These are phyloP conservation scores for Canavalia gladiata DNA, from an alignment of 306 rosid genomes.

Conservation along the genomic window DNA sequence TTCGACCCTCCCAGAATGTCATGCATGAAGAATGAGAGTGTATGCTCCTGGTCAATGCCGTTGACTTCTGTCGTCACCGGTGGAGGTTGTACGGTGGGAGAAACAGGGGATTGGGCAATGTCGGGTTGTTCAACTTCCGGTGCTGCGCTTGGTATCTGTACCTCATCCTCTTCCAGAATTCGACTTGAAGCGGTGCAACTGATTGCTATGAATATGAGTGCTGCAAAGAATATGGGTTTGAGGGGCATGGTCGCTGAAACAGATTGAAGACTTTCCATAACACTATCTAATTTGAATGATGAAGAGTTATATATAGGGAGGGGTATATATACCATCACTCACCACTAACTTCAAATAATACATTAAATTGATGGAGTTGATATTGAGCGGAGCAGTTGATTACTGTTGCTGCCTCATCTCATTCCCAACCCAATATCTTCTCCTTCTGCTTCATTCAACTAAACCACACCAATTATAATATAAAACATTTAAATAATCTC, in stretches of 20 bases:
- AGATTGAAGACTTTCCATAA: slow-evolving; percentile 37
- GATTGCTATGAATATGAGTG: slow-evolving; percentile 48
- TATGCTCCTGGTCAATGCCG: slow-evolving; percentile 45
- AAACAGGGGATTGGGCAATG: slow-evolving; percentile 36
- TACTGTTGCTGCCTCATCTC: slow-evolving; percentile 31
- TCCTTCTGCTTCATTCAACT: too few species aligned
- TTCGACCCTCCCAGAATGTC: slow-evolving; percentile 86
- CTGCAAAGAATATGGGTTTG: slow-evolving; percentile 34
- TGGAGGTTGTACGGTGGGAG: slow-evolving; percentile 38
- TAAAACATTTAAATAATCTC: too few species aligned
- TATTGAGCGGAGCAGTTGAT: slow-evolving; percentile 58
- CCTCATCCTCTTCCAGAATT: slow-evolving; percentile 53
- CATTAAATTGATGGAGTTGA: slow-evolving; percentile 51
- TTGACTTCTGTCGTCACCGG: slow-evolving; percentile 27
- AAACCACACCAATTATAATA: too few species aligned
- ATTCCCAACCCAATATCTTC: neutral
- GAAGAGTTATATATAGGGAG: neutral
- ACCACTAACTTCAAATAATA: too few species aligned
- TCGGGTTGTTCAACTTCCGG: slow-evolving; percentile 15
- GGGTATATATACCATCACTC: neutral
- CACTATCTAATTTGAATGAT: neutral
- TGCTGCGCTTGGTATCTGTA: slow-evolving; percentile 15
- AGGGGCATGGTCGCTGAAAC: slow-evolving; percentile 9
- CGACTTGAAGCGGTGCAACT: slow-evolving; percentile 46
- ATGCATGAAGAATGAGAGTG: slow-evolving; percentile 75